phyloP scores from a whole-genome alignment of 169 alveolate genomes.

The Amoebophrya sp. region DNA sequence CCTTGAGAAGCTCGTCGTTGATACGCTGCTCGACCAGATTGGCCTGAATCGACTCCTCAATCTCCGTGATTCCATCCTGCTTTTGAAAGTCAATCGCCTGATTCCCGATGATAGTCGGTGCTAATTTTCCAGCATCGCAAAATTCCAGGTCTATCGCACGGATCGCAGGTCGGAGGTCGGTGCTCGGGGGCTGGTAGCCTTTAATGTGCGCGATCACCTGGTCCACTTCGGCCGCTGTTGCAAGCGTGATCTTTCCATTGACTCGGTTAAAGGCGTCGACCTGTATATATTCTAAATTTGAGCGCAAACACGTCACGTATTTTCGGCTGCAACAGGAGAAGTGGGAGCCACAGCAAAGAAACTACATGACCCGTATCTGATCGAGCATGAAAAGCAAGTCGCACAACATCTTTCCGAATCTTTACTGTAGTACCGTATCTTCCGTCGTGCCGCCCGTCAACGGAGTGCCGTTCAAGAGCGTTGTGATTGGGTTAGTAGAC shows the following conservation, averaged over 20 bases:
- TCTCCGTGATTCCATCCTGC: constrained; percentile 30
- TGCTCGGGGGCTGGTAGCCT: background rate
- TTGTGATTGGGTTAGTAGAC: background rate
- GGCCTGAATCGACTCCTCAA: constrained; percentile 26
- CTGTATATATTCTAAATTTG: background rate
- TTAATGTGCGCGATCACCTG: constrained; percentile 1
- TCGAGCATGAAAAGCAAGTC: too few relatives aligned
- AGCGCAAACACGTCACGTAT: too few relatives aligned
- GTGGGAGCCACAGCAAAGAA: too few relatives aligned
- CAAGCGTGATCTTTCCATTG: constrained; percentile 23
- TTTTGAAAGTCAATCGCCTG: constrained; percentile 27
- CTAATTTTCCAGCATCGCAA: background rate
- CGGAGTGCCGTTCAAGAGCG: constrained; percentile 10
- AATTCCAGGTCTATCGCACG: background rate
- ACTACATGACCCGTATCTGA: too few relatives aligned
- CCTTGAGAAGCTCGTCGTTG: constrained; percentile 1
- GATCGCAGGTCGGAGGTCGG: background rate
- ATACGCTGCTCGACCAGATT: constrained; percentile 25
- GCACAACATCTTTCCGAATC: too few relatives aligned
- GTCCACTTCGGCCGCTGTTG: background rate
- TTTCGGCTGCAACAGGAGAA: too few relatives aligned
- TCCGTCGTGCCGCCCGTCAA: background rate
- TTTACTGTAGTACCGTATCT: background rate
- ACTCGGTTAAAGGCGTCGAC: background rate
- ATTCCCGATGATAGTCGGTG: constrained; percentile 17